phyloP scores from a whole-genome alignment of 2,329 filamentous ascomycete species.

The Fusarium brachygibbosum region DNA sequence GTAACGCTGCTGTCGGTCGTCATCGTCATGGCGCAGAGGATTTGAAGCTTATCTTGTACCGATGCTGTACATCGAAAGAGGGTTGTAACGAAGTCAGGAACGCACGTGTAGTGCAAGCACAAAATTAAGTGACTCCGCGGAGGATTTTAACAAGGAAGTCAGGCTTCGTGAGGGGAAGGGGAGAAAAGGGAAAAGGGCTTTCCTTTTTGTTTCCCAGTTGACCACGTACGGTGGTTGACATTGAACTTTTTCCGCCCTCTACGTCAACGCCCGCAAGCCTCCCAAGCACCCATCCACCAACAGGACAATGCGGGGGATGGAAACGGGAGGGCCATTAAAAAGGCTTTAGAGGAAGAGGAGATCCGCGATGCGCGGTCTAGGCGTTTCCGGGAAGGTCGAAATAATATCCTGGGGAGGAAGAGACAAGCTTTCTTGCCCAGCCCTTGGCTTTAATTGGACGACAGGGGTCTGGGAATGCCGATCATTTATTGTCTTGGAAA shows the following conservation, averaged over 20 bases:
- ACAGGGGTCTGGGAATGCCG: constrained; percentile 19
- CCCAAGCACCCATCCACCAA: constrained; percentile 7
- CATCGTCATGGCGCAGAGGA: constrained; percentile 30
- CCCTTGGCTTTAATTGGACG: constrained; percentile 32
- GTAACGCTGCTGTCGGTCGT: constrained; percentile 36
- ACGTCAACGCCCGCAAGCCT: constrained; percentile 27
- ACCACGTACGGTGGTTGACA: background rate
- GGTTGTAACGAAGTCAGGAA: background rate
- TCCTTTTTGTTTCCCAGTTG: constrained; percentile 29
- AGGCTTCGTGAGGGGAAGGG: background rate
- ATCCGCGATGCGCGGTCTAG: constrained; percentile 35
- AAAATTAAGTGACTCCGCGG: background rate
- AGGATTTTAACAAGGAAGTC: background rate
- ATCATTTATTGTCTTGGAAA: constrained; percentile 25
- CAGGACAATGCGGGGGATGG: constrained; percentile 33
- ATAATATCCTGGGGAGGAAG: constrained; percentile 19
- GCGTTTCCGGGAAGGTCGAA: constrained; percentile 38
- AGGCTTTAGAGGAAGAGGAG: background rate
- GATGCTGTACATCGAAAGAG: background rate
- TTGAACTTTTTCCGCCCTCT: background rate
- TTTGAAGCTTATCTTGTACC: background rate
- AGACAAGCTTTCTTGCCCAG: constrained; percentile 25
- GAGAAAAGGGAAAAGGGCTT: background rate
- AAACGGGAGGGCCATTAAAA: background rate
- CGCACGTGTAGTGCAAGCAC: background rate